Evolutionary conservation across 75 land plant genomes (phyloP).

Genomic region (Picea glauca): DNA sequence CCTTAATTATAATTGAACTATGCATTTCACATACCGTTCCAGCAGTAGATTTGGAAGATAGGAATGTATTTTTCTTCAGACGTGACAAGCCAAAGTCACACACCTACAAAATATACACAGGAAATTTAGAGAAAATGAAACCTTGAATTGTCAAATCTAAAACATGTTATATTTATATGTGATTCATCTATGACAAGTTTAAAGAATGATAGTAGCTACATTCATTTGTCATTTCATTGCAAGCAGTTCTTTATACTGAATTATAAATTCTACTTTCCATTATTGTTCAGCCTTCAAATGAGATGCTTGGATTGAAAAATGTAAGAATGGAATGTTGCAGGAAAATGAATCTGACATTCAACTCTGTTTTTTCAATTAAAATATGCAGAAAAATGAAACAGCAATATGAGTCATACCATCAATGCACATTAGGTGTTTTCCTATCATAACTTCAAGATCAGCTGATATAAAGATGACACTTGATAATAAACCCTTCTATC

Average conservation of each 20-base stretch:
- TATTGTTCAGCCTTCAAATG: neutral
- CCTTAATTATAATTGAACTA: too few relatives aligned
- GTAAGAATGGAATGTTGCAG: neutral
- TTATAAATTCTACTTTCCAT: neutral
- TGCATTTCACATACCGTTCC: constrained; percentile 69
- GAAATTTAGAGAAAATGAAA: neutral
- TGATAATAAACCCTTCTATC: neutral
- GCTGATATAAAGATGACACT: neutral
- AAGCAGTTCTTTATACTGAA: neutral
- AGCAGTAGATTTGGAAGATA: constrained; percentile 94
- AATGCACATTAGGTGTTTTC: neutral
- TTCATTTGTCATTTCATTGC: neutral
- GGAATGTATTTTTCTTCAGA: constrained; percentile 80
- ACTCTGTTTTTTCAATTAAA: neutral
- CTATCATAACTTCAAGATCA: neutral
- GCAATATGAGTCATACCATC: too few relatives aligned
- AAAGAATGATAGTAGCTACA: neutral
- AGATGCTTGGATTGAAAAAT: neutral
- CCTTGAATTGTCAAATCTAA: neutral
- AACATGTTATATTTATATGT: neutral
- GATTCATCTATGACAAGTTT: neutral
- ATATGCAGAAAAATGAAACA: neutral
- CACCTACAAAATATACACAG: constrained; percentile 47
- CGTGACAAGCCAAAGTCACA: constrained; percentile 98
- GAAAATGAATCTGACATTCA: neutral